Conservation (phyloP, 140 eudicot genomes). For the Bidens hawaiensis region DNA sequence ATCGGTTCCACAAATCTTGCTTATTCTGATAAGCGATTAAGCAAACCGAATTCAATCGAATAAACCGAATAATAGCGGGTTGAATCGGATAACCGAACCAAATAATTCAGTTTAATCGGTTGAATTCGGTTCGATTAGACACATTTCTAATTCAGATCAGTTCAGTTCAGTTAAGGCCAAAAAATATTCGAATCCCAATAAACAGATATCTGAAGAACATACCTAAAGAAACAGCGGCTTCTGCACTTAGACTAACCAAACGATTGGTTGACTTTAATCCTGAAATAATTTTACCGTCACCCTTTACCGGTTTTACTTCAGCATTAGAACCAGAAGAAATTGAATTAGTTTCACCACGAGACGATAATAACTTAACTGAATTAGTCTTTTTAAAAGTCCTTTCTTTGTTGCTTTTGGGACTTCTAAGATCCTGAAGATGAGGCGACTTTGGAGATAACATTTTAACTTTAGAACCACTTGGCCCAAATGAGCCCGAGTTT, state of each 20-base stretch:
- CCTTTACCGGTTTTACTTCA: slow-evolving; percentile 37
- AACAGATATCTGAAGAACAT: not conserved
- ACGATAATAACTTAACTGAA: slow-evolving; percentile 34
- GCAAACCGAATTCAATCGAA: too few relatives aligned
- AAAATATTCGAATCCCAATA: too few relatives aligned
- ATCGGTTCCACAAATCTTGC: too few relatives aligned
- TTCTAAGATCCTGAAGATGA: slow-evolving; percentile 45
- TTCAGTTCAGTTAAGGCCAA: too few relatives aligned
- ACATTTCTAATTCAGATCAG: too few relatives aligned
- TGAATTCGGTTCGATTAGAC: too few relatives aligned
- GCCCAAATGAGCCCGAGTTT: slow-evolving; percentile 37
- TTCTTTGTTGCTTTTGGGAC: slow-evolving; percentile 48
- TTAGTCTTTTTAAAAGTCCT: slow-evolving; percentile 59
- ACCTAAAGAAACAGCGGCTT: slow-evolving; percentile 45
- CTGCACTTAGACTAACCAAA: slow-evolving; percentile 31
- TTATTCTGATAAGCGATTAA: too few relatives aligned
- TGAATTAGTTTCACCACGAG: slow-evolving; percentile 38
- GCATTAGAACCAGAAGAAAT: slow-evolving; percentile 31
- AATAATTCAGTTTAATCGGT: too few relatives aligned
- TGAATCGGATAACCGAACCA: too few relatives aligned
- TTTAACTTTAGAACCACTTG: slow-evolving; percentile 62
- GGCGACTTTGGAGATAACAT: slow-evolving; percentile 39
- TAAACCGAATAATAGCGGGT: too few relatives aligned
- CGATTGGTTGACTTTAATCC: slow-evolving; percentile 41
- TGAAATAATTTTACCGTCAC: slow-evolving; percentile 42